Base-by-base conservation (phyloP, 805 yeast species). In the Tetrapisispora pingtungensis region DNA sequence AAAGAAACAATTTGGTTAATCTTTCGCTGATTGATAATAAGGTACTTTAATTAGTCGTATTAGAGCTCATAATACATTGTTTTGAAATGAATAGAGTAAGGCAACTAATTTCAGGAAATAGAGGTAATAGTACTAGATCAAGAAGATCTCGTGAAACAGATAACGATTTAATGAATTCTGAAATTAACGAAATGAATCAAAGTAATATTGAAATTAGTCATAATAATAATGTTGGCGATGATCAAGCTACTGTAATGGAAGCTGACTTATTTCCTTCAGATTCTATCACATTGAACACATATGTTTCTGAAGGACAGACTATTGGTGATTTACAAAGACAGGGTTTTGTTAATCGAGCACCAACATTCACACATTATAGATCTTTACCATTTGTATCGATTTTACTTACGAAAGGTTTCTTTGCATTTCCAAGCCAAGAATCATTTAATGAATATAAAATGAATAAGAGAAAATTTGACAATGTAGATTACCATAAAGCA, bases 401-500 rank as follows among this genome's bases (percentile, higher is more conserved):
- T 4, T 28, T 65, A 17, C 51, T 68, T 35, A 61, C 64, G 24
- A 65, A 64, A 39, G 73, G 73, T 1, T 49, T 65, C 36, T 65
- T 50, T 43, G 58, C 65, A n/a, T 67, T 67, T 49, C 65, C 71
- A 3, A 64, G 68, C 30, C 65, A 64, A 36, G 46, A 50, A 13
- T 55, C 71, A 2, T 55, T 61, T 15, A 39, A 49, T 10, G 31
- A 39, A 10, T 68, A 52, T 43, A 51, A 59, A 35, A 40, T 50
- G 0, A 58, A 61, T 36, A 54, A 56, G 33, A 55, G 65, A 24
- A 58, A 57, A 24, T 48, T 58, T 28, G 60, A 57, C 14, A 43
- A 44, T 1, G 27, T 53, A 12, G 54, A 53, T 30, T 41, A 50
- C 6, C 42, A 44, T 3, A 47, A 45, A 10, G 61, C 60, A 19